phyloP scores from a whole-genome alignment of 805 yeast genomes.

The Grigorovia humatica region DNA sequence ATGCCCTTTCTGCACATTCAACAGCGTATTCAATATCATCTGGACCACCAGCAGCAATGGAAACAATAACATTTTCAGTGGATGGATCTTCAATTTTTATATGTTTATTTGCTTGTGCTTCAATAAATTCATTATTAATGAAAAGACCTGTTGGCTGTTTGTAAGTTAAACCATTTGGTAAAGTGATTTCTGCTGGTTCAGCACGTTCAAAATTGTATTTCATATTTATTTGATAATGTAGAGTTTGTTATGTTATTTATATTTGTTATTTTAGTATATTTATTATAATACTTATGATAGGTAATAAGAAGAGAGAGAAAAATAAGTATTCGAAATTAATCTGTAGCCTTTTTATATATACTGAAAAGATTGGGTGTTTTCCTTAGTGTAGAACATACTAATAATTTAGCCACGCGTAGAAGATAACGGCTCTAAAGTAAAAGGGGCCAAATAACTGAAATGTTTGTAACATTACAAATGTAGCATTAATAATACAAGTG shows the following conservation, averaged over 20 bases:
- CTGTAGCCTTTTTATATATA: background rate
- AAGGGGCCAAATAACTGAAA: background rate
- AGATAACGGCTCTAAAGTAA: background rate
- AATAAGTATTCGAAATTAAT: too few relatives aligned
- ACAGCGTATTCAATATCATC: conserved; percentile 66
- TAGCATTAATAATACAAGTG: too few relatives aligned
- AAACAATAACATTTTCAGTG: conserved; percentile 50
- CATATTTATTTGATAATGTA: conserved; percentile 1
- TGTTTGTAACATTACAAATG: too few relatives aligned
- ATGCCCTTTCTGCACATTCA: conserved; percentile 54
- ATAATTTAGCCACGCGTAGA: background rate
- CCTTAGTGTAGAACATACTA: too few relatives aligned
- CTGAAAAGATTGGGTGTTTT: background rate
- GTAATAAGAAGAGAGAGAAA: too few relatives aligned
- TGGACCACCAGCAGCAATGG: conserved; percentile 47
- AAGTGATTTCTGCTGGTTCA: conserved; percentile 34
- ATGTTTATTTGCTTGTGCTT: conserved; percentile 45
- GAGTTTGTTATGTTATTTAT: conserved; percentile 2
- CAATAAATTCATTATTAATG: conserved; percentile 74
- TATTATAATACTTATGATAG: too few relatives aligned
- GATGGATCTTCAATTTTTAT: conserved; percentile 47
- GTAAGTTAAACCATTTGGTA: conserved; percentile 58
- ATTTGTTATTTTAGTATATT: conserved; percentile 12
- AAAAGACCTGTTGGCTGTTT: conserved; percentile 83
- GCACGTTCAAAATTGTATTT: conserved; percentile 13